Percentiles rank a stretch among this genome's conserved stretches.
Conservation (phyloP, 495 filamentous ascomycete species). For the Lindgomyces ingoldianus region DNA sequence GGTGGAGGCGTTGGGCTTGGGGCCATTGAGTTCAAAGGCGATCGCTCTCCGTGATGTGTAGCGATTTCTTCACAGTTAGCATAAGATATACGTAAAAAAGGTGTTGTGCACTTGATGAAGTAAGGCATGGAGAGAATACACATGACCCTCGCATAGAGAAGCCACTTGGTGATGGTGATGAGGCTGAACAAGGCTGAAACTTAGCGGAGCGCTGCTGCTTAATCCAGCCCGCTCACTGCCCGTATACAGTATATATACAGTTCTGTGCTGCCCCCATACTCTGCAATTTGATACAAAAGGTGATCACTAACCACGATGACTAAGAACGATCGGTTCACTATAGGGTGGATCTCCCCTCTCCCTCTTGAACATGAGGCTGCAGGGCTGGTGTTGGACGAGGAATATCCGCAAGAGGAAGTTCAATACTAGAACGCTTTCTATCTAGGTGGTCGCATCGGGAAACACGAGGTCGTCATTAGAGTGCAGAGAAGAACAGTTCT, state of each 20-base stretch:
- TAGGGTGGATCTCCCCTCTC: constrained; percentile 17
- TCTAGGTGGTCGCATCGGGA: constrained; percentile 17
- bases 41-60: too few relatives aligned
- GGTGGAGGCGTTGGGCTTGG: not conserved
- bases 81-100: too few relatives aligned
- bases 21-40: not conserved
- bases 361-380: constrained; percentile 14
- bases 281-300: not conserved
- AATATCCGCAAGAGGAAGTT: constrained; percentile 15
- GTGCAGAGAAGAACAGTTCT: constrained; percentile 11
- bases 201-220: constrained; percentile 2
- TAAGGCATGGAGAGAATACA: not conserved
- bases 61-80: too few relatives aligned
- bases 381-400: constrained; percentile 10
- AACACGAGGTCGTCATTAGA: constrained; percentile 21
- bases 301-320: constrained; percentile 2
- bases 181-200: constrained; percentile 1
- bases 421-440: constrained; percentile 15
- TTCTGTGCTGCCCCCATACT: not conserved
- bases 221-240: too few relatives aligned
- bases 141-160: not conserved
- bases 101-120: not conserved
- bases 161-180: not conserved
- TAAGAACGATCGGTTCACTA: constrained; percentile 12
- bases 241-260: too few relatives aligned